Evolutionary conservation across 2,329 filamentous ascomycete genomes (phyloP).

Genomic region (Diplodia mutila): DNA sequence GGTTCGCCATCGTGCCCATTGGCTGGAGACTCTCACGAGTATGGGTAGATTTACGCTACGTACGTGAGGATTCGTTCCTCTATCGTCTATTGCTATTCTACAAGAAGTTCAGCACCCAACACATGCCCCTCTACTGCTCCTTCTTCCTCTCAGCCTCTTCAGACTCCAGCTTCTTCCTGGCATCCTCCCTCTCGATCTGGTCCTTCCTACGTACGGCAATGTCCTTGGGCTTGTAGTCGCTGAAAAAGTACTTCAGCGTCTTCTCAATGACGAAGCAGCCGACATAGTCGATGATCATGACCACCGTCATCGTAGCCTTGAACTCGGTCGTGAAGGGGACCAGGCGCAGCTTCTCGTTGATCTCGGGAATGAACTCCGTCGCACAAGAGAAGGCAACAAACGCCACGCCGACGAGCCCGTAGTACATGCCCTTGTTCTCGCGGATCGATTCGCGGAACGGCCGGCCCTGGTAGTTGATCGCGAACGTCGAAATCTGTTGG

Average conservation of each 20-base stretch:
- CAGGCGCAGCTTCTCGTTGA: constrained; percentile 90
- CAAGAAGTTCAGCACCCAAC: background rate
- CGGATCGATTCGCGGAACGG: constrained; percentile 95
- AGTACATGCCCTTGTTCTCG: constrained; percentile 98
- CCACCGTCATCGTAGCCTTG: constrained; percentile 78
- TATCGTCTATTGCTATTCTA: constrained; percentile 18
- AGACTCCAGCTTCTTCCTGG: constrained; percentile 66
- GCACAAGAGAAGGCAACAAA: constrained; percentile 92
- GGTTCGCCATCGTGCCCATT: background rate
- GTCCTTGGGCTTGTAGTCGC: constrained; percentile 90
- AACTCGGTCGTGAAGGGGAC: constrained; percentile 90
- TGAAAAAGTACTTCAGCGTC: constrained; percentile 80
- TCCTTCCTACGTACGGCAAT: constrained; percentile 86
- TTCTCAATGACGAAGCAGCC: constrained; percentile 90
- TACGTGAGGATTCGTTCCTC: background rate
- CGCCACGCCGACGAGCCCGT: constrained; percentile 87
- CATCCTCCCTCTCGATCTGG: constrained; percentile 76
- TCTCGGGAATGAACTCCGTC: constrained; percentile 91
- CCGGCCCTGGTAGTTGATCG: constrained; percentile 98
- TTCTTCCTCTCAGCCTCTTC: constrained; percentile 41
- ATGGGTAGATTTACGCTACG: background rate
- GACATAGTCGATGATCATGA: constrained; percentile 87
- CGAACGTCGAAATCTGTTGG: constrained; percentile 98
- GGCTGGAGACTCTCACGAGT: background rate
- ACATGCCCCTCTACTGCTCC: constrained; percentile 29